These are phyloP conservation scores for Musa beccarii DNA, from an alignment of 176 grass and related monocot genomes.

Conservation along the genomic window DNA sequence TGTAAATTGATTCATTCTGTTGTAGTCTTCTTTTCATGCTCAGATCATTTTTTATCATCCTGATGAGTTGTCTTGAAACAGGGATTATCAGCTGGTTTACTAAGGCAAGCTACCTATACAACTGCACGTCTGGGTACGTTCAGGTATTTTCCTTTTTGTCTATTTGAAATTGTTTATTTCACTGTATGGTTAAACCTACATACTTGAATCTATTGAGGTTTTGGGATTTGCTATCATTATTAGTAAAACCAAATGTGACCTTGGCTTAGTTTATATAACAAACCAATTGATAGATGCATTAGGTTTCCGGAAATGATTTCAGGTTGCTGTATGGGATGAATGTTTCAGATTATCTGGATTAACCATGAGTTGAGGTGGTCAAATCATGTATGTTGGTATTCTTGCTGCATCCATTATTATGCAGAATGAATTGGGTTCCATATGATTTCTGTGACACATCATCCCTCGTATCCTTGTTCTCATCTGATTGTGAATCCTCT, in stretches of 20 bases:
- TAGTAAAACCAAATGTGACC: not conserved
- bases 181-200: not conserved
- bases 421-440: too few relatives aligned
- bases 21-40: not conserved
- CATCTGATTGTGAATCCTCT: too few relatives aligned
- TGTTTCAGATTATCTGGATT: too few relatives aligned
- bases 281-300: too few relatives aligned
- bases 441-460: too few relatives aligned
- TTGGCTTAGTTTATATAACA: not conserved
- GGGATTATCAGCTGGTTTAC: constrained; percentile 85
- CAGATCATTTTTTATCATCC: not conserved
- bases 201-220: not conserved
- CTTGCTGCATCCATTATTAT: too few relatives aligned
- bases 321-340: too few relatives aligned
- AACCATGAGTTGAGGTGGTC: too few relatives aligned
- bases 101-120: constrained; percentile 89
- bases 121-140: constrained; percentile 89
- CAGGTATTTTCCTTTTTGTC: constrained; percentile 39
- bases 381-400: too few relatives aligned
- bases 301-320: too few relatives aligned
- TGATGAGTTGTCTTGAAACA: constrained; percentile 28
- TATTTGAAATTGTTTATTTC: not conserved
- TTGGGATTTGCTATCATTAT: not conserved
- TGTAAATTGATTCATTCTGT: not conserved
- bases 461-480: too few relatives aligned